Evolutionary conservation across 805 yeast species (phyloP), one percentile per base, ranked within the genome.

Genomic region (Pichia cabralensis): DNA sequence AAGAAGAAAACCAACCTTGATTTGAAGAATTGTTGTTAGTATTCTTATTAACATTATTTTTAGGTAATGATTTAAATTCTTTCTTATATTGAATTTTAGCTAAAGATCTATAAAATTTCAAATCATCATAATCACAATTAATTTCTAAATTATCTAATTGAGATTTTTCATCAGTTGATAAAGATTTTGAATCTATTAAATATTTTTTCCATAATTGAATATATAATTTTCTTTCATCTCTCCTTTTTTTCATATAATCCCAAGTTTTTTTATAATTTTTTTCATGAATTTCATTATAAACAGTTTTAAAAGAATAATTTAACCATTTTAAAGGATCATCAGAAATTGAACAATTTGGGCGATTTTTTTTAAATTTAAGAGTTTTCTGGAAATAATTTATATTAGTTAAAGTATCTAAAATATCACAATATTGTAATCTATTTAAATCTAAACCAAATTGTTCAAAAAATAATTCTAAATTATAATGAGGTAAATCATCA

Each of bases 401-500:
- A 41, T 78, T 76, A 2, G 95, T 82, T 6, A 88, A 75, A 2
- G 94, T 77, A 67, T 82, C 74, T 23, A 94, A 61, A 2, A 84
- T 66, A 50, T 83, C 92, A 26, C 80, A 67, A 54, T 92, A 92
- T 53, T 89, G 96, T 33, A 71, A 70, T 36, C 89, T 76, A 52
- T 89, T 92, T 38, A 92, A 62, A 36, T 80, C 84, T 11, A 94
- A 61, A n/a, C 94, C 81, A 47, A 94, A 78, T 50, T 92, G 94
- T 34, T 88, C 88, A 55, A 88, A 92, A 42, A 77, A 71, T 34
- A 92, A 60, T 40, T 83, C 81, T 0, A 86, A 71, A 26, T 73
- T 69, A 15, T 84, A 67, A 52, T 83, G 92, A 6, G 92, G 92
- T 16, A 58, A 48, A 0, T 62, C 53, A 29, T 74, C 79, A 0